A percentile compares a stretch with the other conserved stretches of the same genome.
These are phyloP conservation scores for Tetrahymena elliotti DNA, from an alignment of 73 alveolate genomes.

Conservation along the genomic window DNA sequence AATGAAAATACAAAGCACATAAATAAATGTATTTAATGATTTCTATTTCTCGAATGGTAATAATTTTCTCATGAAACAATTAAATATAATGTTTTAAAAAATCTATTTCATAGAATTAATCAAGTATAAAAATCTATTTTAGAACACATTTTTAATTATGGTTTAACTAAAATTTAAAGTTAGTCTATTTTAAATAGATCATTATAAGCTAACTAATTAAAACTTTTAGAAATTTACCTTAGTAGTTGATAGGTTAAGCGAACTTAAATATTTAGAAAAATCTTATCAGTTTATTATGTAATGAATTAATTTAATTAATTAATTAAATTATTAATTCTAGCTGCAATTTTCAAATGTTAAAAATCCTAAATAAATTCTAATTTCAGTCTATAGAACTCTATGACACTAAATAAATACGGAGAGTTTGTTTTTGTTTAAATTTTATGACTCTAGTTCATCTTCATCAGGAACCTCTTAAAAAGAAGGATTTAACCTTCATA, in stretches of 20 bases:
- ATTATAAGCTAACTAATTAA: no score
- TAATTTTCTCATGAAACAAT: not conserved
- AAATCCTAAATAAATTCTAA: not conserved
- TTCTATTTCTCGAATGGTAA: not conserved
- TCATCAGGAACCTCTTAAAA: not conserved
- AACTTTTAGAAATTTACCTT: not conserved
- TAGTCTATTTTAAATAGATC: not conserved
- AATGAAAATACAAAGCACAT: not conserved
- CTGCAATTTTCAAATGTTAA: not conserved
- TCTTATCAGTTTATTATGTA: not conserved
- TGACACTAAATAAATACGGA: not conserved
- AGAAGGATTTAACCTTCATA: not conserved
- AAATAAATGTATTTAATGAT: no score
- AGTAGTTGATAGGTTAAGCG: not conserved
- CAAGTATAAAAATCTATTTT: not conserved
- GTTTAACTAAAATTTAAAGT: not conserved
- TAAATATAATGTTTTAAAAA: no score
- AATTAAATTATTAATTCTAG: not conserved
- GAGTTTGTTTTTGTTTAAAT: not conserved
- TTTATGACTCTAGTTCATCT: not conserved
- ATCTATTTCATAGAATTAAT: not conserved
- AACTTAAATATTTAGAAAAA: no score
- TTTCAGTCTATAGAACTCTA: not conserved
- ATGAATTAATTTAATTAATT: no score
- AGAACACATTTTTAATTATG: not conserved